Evolutionary conservation across 805 yeast genomes (phyloP), one percentile per base, ranked within the genome.

Genomic region (Pichia deserticola): DNA sequence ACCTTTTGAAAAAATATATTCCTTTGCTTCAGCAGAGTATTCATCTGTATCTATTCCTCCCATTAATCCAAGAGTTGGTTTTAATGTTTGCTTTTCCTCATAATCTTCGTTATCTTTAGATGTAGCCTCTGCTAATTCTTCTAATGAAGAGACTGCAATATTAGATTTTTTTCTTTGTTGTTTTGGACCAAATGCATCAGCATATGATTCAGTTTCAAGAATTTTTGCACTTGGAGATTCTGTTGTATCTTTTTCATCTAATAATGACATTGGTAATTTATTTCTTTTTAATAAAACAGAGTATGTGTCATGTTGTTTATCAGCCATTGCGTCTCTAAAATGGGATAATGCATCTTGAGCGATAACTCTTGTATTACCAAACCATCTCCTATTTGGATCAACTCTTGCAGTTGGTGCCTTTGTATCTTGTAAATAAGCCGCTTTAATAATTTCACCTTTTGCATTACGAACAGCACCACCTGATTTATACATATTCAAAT

Each of bases 371-470:
- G 99, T 89, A 69, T 89, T 93, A 44, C 97, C 97, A 64, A 93
- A 93, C 99, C 98, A 92, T 64, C 95, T 81, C 67, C 96, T 80
- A 67, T 92, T 92, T 7, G 99, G 98, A 64, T 88, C 96, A 41
- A 92, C 95, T 53, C 99, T 76, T 1, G 98, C 98, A 55, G 74
- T 80, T 12, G 98, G 98, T 32, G 86, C 75, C 54, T 89, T 90
- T 5, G 89, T 82, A 57, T 86, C 83, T 66, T 92, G 99, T 51
- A 92, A 76, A 32, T 81, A 82, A 20, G 98, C 97, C 41, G 96
- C 96, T 63, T 79, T 76, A 48, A 89, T 77, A 51, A 90, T 77
- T 34, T 89, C 96, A 62, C 98, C 98, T 54, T 80, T 75, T 46
- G 89, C 88, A 64, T 90, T 88, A 59, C 96, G 78, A 48, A 78